Base-by-base conservation (phyloP, 2,329 filamentous ascomycete species). In the Boeremia exigua region DNA sequence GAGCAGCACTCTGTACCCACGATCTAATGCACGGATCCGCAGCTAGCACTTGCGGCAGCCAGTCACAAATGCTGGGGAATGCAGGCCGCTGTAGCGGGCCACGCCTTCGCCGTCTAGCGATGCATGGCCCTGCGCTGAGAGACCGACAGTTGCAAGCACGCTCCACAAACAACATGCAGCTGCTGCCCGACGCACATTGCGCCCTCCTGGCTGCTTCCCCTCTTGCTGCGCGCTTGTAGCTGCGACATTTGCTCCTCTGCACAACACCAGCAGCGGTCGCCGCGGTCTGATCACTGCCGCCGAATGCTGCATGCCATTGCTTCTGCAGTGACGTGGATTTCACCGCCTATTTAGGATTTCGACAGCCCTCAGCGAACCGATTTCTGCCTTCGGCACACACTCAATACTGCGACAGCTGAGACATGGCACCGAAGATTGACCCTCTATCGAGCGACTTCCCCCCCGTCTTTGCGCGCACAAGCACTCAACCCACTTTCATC, bases 381-480 rank as follows among this genome's bases (percentile, higher is more conserved):
- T 28, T 14, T 23, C 28, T 34, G 37, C n/a, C n/a, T 43, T 33
- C 27, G 9, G 15, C 33, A 28, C 55, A 48, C 30, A 23, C 32
- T 36, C n/a, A 37, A 53, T 4, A 48, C 53, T 19, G 39, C 52
- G 32, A 45, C 44, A 17, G 29, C 39, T 43, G 51, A 65, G 66
- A 63, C 47, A 75, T 75, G 73, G 73, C 72, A 60, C 73, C 69
- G 28, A 69, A 72, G 55, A 45, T 47, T 52, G 70, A 73, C 43
- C 69, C 72, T 66, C 69, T 73, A 46, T 65, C 70, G 61, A 74
- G 69, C 66, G 72, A 74, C 59, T 74, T 68, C 42, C 68, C 71
- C 40, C 70, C 71, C 8, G 46, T 68, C 14, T 73, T 69, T 58
- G 56, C 63, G 54, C 64, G 64, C 63, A 60, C 60, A 61, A 40